Base-by-base conservation (phyloP, 164 flowering plant species). In the Vitis rupestris region DNA sequence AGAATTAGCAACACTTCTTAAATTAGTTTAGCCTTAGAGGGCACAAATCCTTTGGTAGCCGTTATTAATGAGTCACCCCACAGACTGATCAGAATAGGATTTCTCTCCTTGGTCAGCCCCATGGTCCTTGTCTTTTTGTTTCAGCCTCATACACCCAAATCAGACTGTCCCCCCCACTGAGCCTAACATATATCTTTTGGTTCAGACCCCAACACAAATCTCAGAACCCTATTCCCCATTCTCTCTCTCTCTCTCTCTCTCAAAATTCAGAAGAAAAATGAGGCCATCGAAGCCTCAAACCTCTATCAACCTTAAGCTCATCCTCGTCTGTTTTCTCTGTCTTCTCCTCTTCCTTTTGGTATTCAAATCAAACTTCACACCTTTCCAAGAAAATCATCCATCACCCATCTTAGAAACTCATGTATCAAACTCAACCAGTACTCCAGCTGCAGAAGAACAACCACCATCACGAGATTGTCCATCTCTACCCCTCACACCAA, bases 261-360 rank as follows among this genome's bases (percentile, higher is more conserved):
- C 10, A 16, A 4, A 17, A 62, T 51, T 16, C 37, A 51, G 12
- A 62, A 63, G 16, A 56, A 67, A 27, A 7, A 78, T 81, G 84
- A 81, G 71, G 61, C 44, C 44, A 37, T 19, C 80, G 71, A 81
- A 74, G 61, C 11, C 59, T 50, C 80, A 72, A 27, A 44, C 14
- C 68, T 10, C 76, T 23, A 51, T 74, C 61, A 76, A 72, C 62
- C 51, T 74, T 57, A 84, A 82, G 73, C 64, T 64, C 48, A 51
- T 76, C 10, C 15, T 80, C 66, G 12, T 80, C 54, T 67, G 47
- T 61, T 52, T 59, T 11, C 55, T 79, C 78, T 76, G 77, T 30
- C 60, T 74, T 67, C 61, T 72, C 68, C 23, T 82, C 60, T 49
- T 81, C 64, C 68, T 72, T 60, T 11, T 81, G 29, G 12, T 75